Evolutionary conservation across 192 early-diverging fungal genomes (phyloP).

Genomic region (Backusella morwellensis): DNA sequence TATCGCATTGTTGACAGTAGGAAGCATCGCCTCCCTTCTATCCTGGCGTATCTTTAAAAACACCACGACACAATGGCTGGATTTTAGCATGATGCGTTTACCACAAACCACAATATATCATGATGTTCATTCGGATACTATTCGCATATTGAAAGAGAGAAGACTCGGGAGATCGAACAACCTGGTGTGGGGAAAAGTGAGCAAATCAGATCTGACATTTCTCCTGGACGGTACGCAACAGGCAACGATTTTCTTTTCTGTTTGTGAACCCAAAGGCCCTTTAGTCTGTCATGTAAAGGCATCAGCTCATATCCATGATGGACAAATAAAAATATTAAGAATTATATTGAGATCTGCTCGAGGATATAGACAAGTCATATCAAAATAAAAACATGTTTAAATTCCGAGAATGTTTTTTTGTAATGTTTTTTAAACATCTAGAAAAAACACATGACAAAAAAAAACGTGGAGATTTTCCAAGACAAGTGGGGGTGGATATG

Average conservation of each 20-base stretch:
- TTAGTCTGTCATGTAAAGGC: background rate
- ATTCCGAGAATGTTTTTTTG: background rate
- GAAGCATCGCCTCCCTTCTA: background rate
- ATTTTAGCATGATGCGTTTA: background rate
- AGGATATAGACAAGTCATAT: background rate
- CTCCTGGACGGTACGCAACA: background rate
- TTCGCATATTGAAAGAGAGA: background rate
- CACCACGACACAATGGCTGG: background rate
- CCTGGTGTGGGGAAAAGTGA: background rate
- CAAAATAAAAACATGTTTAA: background rate
- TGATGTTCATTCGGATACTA: background rate
- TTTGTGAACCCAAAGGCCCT: background rate
- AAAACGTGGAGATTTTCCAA: constrained; percentile 2
- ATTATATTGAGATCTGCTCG: background rate
- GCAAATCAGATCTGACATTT: background rate
- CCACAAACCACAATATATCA: background rate
- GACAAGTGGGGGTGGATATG: background rate
- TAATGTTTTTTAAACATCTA: background rate
- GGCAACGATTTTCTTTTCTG: background rate
- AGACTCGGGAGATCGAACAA: background rate
- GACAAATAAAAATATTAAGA: background rate
- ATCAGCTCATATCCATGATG: background rate
- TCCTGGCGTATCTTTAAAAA: background rate
- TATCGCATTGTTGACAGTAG: background rate
- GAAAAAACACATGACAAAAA: background rate